A percentile compares a stretch with the other conserved stretches of the same genome.
Conservation (phyloP, 2,329 filamentous ascomycete species). For the Thelonectria rubi region DNA sequence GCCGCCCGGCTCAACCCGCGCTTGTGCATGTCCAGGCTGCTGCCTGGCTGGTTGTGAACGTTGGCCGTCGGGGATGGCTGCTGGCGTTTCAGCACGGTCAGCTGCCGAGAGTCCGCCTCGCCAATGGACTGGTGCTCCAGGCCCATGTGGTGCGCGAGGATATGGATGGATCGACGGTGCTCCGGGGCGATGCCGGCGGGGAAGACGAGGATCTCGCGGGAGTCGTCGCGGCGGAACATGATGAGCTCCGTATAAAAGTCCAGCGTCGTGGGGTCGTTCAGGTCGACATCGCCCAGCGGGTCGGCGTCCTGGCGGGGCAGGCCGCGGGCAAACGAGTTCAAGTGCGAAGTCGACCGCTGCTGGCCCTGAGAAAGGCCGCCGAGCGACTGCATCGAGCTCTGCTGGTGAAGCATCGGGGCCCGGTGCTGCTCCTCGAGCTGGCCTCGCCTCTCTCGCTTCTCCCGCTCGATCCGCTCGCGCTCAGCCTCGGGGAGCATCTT, state of each 20-base stretch:
- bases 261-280: constrained; percentile 90
- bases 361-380: constrained; percentile 73
- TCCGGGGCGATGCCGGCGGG: constrained; percentile 80
- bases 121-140: constrained; percentile 91
- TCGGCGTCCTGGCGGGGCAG: constrained; percentile 24
- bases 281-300: constrained; percentile 72
- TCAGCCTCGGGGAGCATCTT: constrained; percentile 98
- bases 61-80: constrained; percentile 61
- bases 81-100: constrained; percentile 83
- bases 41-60: constrained; percentile 67
- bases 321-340: constrained; percentile 50
- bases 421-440: constrained; percentile 98
- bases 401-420: constrained; percentile 78
- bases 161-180: constrained; percentile 91
- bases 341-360: constrained; percentile 53
- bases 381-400: constrained; percentile 86
- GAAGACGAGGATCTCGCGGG: constrained; percentile 85
- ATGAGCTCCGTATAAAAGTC: constrained; percentile 90
- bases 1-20: constrained; percentile 90
- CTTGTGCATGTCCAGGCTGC: constrained; percentile 78
- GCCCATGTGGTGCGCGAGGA: constrained; percentile 93
- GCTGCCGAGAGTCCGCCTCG: constrained; percentile 84
- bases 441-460: constrained; percentile 94
- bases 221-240: constrained; percentile 83
- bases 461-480: constrained; percentile 92